Percentiles rank a stretch among this genome's conserved stretches.
Evolutionary conservation across 2,329 filamentous ascomycete genomes (phyloP).

Genomic region (Penicillium brasilianum): DNA sequence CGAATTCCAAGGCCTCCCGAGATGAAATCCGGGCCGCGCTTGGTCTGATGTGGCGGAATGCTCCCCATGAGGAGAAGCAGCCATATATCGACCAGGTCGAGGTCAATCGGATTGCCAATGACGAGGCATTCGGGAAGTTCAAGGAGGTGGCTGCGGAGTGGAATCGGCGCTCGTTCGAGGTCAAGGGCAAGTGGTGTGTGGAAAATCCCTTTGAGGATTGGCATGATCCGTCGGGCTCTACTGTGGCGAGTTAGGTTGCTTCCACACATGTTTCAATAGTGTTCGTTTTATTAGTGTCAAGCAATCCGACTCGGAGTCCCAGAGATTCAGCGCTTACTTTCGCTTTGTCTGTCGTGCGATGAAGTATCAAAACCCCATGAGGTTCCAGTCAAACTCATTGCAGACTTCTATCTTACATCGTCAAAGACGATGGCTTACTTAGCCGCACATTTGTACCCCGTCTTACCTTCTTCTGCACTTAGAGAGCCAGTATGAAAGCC

Average conservation of each 20-base stretch:
- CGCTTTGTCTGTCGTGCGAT: neutral
- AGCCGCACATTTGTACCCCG: neutral
- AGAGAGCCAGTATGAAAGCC: neutral
- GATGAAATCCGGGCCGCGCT: conserved; percentile 83
- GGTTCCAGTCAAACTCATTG: neutral
- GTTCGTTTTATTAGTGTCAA: neutral
- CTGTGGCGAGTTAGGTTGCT: neutral
- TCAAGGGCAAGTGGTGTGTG: conserved; percentile 48
- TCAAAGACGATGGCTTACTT: neutral
- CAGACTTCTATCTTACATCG: neutral
- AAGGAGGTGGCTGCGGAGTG: conserved; percentile 66
- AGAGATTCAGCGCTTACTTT: neutral
- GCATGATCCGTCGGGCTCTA: conserved; percentile 20
- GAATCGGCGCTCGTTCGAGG: conserved; percentile 45
- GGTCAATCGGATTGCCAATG: conserved; percentile 71
- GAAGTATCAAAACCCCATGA: neutral
- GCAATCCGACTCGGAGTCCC: neutral
- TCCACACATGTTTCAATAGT: neutral
- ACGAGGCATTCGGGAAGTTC: conserved; percentile 70
- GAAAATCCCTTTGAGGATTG: conserved; percentile 45
- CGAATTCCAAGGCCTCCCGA: conserved; percentile 68
- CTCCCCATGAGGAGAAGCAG: conserved; percentile 69
- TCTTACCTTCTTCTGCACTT: neutral
- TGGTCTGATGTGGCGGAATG: conserved; percentile 88
- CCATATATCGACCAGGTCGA: conserved; percentile 79